Evolutionary conservation across 1,284 basidiomycete species (phyloP).

Genomic region (Cutaneotrichosporon mucoides): DNA sequence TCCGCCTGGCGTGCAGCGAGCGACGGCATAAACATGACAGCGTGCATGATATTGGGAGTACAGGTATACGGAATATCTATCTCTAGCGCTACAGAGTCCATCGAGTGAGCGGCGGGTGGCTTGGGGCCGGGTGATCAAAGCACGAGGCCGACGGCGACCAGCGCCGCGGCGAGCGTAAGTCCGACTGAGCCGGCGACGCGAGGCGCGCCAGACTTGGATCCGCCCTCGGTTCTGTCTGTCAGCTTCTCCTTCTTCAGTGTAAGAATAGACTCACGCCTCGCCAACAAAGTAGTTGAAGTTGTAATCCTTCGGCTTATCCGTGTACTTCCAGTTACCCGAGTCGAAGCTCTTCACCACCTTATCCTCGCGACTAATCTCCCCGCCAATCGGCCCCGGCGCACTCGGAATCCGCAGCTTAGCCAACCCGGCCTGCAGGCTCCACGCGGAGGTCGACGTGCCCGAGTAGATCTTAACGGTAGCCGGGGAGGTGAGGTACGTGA

Average conservation of each 20-base stretch:
- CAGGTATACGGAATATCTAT: no score
- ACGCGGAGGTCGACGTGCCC: slow-evolving; percentile 29
- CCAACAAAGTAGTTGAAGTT: slow-evolving; percentile 45
- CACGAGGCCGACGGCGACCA: no score
- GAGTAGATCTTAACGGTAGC: slow-evolving; percentile 23
- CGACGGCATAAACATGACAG: no score
- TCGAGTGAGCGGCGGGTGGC: no score
- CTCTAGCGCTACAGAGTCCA: no score
- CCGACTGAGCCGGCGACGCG: no score
- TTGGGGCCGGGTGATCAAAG: no score
- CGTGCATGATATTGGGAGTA: no score
- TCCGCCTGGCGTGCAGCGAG: no score
- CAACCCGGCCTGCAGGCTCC: slow-evolving; percentile 33
- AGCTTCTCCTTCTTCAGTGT: not conserved
- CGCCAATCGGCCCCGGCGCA: slow-evolving; percentile 33
- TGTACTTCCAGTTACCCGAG: slow-evolving; percentile 35
- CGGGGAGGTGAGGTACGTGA: slow-evolving; percentile 21
- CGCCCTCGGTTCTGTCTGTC: not conserved
- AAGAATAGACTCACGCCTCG: no score
- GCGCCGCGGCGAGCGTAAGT: no score
- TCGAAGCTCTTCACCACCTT: slow-evolving; percentile 30
- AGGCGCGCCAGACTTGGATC: no score
- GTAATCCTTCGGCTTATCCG: slow-evolving; percentile 34
- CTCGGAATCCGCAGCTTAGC: slow-evolving; percentile 37
- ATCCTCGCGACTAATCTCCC: slow-evolving; percentile 32